Base-by-base conservation (phyloP, 1,284 basidiomycete genomes). In the Bothia castanella region DNA sequence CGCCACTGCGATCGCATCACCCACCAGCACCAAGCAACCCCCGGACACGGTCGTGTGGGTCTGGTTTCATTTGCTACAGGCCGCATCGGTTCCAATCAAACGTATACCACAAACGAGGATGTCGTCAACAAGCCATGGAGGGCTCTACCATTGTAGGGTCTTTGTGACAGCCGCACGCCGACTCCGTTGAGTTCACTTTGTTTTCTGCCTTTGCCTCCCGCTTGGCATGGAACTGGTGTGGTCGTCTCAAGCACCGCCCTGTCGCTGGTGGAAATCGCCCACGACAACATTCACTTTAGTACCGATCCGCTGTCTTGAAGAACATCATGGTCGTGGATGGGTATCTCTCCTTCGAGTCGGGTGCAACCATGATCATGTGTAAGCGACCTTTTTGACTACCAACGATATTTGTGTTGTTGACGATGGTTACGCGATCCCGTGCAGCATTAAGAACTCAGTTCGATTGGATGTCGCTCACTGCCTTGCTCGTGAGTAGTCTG, bases 81-180 rank as follows among this genome's bases (percentile, higher is more conserved):
- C 61, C 57, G 63, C n/a, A n/a, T 70, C 38, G 57, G 74, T 16
- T 73, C 75, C 8, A 78, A 77, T 55, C 75, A 77, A 54, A 61
- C 52, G 4, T 41, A 61, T 17, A 57, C 55, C 14, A 53, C 49
- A 2, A 60, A 64, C 21, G 72, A 70, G 51, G 72, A 73, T 42
- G 38, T 45, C 8, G 23, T 63, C 13, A 74, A 74, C 48, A 62
- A 63, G 25, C 68, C 70, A 16, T 68, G 67, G 62, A 52, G 71
- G n/a, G 72, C 72, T 2, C 41, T 73, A 4, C 70, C 72, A 6
- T 59, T 65, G 64, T 5, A 58, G 67, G 13, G 54, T 74, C 5
- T 58, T 63, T 5, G 42, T 54, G 11, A 16, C 41, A 2, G 44
- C 59, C 9, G 58, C 65, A 8, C 37, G 52, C 3, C 30, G 54